Conservation (phyloP, 1,284 basidiomycete genomes). For the Cryptococcus neoformans region DNA sequence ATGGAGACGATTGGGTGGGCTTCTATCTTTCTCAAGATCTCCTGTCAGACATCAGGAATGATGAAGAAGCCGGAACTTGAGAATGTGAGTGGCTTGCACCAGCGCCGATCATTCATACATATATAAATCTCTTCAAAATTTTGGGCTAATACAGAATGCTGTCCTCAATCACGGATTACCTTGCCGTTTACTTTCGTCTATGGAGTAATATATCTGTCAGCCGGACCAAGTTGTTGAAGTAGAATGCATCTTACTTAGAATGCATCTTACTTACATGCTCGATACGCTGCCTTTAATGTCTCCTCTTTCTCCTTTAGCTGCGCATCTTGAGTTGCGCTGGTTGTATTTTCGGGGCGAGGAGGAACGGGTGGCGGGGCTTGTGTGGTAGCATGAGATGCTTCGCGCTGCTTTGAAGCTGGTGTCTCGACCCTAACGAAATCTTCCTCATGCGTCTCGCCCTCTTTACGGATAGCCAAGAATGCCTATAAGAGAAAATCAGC, state of each 20-base stretch:
- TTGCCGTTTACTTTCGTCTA: no score
- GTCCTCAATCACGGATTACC: no score
- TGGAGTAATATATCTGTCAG: no score
- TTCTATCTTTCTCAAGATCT: constrained; percentile 43
- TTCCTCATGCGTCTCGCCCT: constrained; percentile 50
- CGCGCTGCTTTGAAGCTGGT: constrained; percentile 48
- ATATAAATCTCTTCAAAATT: no score
- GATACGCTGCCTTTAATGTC: constrained; percentile 29
- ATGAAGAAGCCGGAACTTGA: constrained; percentile 13
- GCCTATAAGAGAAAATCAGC: constrained; percentile 24
- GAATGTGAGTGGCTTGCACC: background rate
- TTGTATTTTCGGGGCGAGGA: constrained; percentile 5
- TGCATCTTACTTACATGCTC: constrained; percentile 27
- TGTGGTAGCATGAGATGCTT: constrained; percentile 23
- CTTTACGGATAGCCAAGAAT: constrained; percentile 61
- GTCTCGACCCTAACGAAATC: constrained; percentile 85
- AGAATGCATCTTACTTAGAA: no score
- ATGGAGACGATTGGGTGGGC: constrained; percentile 39
- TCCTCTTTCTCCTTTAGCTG: constrained; percentile 19
- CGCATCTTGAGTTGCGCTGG: constrained; percentile 5
- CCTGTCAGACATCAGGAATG: constrained; percentile 10
- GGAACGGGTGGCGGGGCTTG: constrained; percentile 6
- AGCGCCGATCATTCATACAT: background rate
- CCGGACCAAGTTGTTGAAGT: no score
- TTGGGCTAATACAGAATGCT: no score